A percentile compares a stretch with the other conserved stretches of the same genome.
These are phyloP conservation scores for Tylopilus plumbeoviolaceoides DNA, from an alignment of 768 basidiomycete species.

Conservation along the genomic window DNA sequence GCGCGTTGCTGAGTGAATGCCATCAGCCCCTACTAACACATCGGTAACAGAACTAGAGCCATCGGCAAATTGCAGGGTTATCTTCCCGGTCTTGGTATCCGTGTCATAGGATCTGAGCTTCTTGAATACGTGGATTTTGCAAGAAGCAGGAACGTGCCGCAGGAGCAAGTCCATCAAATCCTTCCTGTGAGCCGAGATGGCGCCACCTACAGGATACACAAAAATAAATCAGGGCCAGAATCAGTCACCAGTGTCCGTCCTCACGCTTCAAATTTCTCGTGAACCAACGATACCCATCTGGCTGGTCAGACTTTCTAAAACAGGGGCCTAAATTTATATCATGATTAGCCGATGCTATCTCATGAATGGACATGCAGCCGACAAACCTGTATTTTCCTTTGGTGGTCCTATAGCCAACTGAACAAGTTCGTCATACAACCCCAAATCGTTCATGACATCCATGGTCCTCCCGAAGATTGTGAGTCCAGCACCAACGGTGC, in stretches of 20 bases:
- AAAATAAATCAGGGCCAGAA: background rate
- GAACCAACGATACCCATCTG: slow-evolving; percentile 17
- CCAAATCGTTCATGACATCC: slow-evolving; percentile 37
- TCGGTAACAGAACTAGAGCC: slow-evolving; percentile 34
- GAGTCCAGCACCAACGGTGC: slow-evolving; percentile 44
- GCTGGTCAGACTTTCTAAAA: slow-evolving; percentile 34
- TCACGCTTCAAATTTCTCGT: slow-evolving; percentile 23
- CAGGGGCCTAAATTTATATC: slow-evolving; percentile 11
- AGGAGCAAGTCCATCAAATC: slow-evolving; percentile 34
- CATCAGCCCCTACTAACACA: slow-evolving; percentile 41
- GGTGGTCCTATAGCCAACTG: slow-evolving; percentile 14
- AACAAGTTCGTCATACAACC: slow-evolving; percentile 33
- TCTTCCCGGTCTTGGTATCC: slow-evolving; percentile 16
- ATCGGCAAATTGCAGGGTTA: slow-evolving; percentile 35
- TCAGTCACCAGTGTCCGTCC: background rate
- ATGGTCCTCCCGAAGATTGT: slow-evolving; percentile 45
- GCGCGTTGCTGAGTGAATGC: slow-evolving; percentile 36
- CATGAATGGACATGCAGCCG: too few relatives aligned
- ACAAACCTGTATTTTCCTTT: slow-evolving; percentile 20
- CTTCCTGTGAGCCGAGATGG: slow-evolving; percentile 32
- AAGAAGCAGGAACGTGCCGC: slow-evolving; percentile 13
- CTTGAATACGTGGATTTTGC: slow-evolving; percentile 33
- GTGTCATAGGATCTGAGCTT: slow-evolving; percentile 30
- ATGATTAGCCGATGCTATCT: background rate
- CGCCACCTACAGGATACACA: slow-evolving; percentile 26